Evolutionary conservation across 306 rosid genomes (phyloP), one percentile per base, ranked within the genome.

Genomic region (Quercus variabilis): DNA sequence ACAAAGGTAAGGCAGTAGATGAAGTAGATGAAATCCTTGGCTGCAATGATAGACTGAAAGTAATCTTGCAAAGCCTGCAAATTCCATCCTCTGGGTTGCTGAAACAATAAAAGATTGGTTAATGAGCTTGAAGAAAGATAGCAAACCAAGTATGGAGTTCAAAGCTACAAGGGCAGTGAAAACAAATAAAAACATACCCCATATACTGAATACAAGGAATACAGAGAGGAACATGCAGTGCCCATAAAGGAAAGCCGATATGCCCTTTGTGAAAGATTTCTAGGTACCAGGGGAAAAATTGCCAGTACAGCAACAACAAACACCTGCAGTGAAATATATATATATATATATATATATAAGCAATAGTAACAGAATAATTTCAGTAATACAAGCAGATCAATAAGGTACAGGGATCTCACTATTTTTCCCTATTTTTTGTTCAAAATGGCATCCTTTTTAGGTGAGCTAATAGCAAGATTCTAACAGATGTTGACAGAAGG

Each of bases 51-150:
- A 31, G 91, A 72, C 81, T 92, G 98, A 78, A 96, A 91, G 88
- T 96, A 96, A 77, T 75, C 87, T 89, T 93, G 97, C 91, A 96
- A 77, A 43, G 93, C 94, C 79, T 90, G 99, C 79, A 91, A 35
- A 91, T 90, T 96, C 98, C 97, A 96, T 26, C 88, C 97, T 78
- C 97, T 91, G 5, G 99, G 99, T 87, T 83, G 91, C 99, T 96
- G 91, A 80, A 84, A 83, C 20, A 58, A 67, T 69, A 75, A 55
- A 67, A 77, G 72, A 80, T 55, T 54, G 43, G 75, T 80, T 76
- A 52, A 69, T 78, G 56, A 63, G 41, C 25, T 55, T 11, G 64
- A 82, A 75, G 43, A 76, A 60, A 31, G 68, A 75, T 57, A 80
- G 64, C 80, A 49, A 68, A 63, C 46, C 60, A 69, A 26, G 33